A percentile compares a stretch with the other conserved stretches of the same genome.
These are phyloP conservation scores for Tephrocybe sp. DNA, from an alignment of 768 basidiomycete genomes.

Conservation along the genomic window DNA sequence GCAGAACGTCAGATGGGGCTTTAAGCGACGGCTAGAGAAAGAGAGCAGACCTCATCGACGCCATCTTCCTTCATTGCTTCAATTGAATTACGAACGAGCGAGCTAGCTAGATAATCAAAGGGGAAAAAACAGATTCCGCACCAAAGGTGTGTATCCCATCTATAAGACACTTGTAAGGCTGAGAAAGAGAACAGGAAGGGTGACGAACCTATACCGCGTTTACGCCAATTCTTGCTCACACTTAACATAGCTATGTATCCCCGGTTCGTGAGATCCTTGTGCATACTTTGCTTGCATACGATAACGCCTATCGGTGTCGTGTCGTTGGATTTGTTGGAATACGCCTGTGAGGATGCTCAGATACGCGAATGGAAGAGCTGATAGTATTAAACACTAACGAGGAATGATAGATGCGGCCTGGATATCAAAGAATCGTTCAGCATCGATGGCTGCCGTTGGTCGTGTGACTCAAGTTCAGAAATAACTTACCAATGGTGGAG, in stretches of 20 bases:
- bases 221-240: conserved; percentile 78
- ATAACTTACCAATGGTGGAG: conserved; percentile 92
- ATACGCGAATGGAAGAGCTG: not conserved
- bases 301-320: conserved; percentile 82
- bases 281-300: conserved; percentile 95
- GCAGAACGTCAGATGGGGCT: conserved; percentile 1
- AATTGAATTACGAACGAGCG: conserved; percentile 80
- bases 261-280: conserved; percentile 69
- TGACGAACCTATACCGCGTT: conserved; percentile 86
- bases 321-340: conserved; percentile 39
- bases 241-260: conserved; percentile 99
- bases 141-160: conserved; percentile 44
- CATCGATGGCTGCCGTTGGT: conserved; percentile 18
- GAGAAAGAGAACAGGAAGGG: conserved; percentile 29
- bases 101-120: conserved; percentile 61
- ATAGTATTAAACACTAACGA: conserved; percentile 40
- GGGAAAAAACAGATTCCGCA: conserved; percentile 39
- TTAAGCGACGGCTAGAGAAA: not conserved
- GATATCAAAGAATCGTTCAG: conserved; percentile 15
- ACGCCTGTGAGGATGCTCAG: conserved; percentile 41
- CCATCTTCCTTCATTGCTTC: conserved; percentile 79
- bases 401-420: conserved; percentile 89
- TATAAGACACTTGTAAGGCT: conserved; percentile 46
- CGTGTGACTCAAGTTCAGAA: conserved; percentile 25
- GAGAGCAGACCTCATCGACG: conserved; percentile 73